Evolutionary conservation across 176 grass and related monocot genomes (phyloP).

Genomic region (Phoenix roebelenii): DNA sequence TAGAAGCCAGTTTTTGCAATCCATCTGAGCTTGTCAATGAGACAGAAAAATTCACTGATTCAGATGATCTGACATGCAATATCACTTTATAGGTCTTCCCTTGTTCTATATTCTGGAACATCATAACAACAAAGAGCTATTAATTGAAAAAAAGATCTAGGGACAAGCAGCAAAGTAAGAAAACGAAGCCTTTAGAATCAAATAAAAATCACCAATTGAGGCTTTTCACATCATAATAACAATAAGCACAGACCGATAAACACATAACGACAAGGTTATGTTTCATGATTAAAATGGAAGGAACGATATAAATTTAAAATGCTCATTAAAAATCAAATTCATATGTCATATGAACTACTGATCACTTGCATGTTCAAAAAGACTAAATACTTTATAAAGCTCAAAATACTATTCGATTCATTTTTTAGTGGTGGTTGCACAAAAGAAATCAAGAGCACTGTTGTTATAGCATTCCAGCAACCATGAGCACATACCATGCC

Average conservation of each 20-base stretch:
- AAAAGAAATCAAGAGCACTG: background rate
- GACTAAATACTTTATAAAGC: background rate
- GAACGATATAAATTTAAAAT: no score
- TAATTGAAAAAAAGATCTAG: no score
- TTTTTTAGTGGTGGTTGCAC: background rate
- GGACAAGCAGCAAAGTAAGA: background rate
- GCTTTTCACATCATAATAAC: no score
- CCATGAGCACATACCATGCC: slow-evolving; percentile 56
- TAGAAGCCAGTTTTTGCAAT: slow-evolving; percentile 42
- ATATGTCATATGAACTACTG: background rate
- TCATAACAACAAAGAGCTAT: slow-evolving; percentile 20
- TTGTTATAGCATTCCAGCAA: slow-evolving; percentile 4
- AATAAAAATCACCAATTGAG: no score
- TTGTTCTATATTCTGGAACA: slow-evolving; percentile 73
- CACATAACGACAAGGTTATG: no score
- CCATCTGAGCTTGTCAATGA: slow-evolving; percentile 59
- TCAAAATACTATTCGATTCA: background rate
- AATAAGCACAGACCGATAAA: no score
- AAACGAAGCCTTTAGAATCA: background rate
- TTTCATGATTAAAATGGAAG: no score
- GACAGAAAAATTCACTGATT: slow-evolving; percentile 32
- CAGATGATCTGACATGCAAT: slow-evolving; percentile 45
- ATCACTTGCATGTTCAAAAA: no score
- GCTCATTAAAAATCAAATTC: no score
- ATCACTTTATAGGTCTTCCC: slow-evolving; percentile 60